A percentile compares a stretch with the other conserved stretches of the same genome.
These are phyloP conservation scores for Apiotrichum veenhuisii DNA, from an alignment of 1,284 basidiomycete species.

Conservation along the genomic window DNA sequence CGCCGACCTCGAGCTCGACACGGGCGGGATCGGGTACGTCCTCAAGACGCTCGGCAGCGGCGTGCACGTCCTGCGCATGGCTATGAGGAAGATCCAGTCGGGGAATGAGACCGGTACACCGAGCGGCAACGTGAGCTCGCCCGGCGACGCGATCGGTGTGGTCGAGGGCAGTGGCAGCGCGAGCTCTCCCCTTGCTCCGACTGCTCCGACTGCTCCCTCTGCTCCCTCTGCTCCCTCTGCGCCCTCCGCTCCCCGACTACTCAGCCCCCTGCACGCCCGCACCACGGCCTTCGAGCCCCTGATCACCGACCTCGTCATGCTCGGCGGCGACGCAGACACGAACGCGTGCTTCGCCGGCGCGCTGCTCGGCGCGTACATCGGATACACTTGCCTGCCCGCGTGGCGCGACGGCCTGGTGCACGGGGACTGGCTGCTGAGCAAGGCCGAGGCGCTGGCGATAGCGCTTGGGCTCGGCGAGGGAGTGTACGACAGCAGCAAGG, in stretches of 20 bases:
- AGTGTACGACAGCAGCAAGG: constrained; percentile 2
- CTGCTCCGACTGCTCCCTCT: too few species aligned
- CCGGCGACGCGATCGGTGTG: too few species aligned
- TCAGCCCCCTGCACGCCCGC: background rate
- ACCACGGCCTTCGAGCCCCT: constrained; percentile 9
- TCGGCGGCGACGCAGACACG: constrained; percentile 18
- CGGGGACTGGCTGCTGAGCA: constrained; percentile 9
- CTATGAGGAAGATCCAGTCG: background rate
- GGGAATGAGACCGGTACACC: too few species aligned
- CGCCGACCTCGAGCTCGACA: constrained; percentile 11
- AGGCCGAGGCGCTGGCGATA: constrained; percentile 5
- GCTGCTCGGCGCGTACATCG: constrained; percentile 15
- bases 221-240: too few species aligned
- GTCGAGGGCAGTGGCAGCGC: too few species aligned
- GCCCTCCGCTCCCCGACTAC: too few species aligned
- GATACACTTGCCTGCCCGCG: constrained; percentile 8
- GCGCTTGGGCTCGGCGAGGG: constrained; percentile 6
- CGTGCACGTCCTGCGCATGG: constrained; percentile 8
- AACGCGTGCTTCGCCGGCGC: constrained; percentile 18
- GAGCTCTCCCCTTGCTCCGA: too few species aligned
- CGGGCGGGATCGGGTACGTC: constrained; percentile 17
- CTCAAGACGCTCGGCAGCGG: constrained; percentile 14
- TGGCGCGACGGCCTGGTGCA: constrained; percentile 12
- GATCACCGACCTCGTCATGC: constrained; percentile 11
- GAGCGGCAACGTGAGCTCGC: too few species aligned